Evolutionary conservation across 208 protist species (phyloP), one percentile per base, ranked within the genome.

Genomic region (Leishmania guyanensis): DNA sequence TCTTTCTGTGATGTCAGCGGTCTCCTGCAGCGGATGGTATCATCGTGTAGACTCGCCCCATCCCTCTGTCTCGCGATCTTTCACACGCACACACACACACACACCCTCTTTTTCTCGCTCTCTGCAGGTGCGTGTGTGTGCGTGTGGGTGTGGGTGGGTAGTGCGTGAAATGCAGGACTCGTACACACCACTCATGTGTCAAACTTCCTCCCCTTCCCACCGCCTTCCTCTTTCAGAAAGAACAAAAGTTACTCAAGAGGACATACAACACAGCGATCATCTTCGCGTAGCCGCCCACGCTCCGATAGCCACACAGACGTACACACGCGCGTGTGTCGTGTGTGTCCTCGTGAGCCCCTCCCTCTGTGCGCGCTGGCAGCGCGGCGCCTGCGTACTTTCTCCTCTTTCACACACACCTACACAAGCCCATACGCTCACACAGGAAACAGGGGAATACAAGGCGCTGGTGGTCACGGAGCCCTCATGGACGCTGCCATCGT

Each of bases 401-500:
- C 43, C 2, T 5, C 20, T 0, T 17, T 29, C 43, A 72, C 71
- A 62, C 43, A 26, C 20, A 60, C 50, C 17, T 60, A 43, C 43
- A 75, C 71, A 62, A 39, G 36, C 1, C 36, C 36, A 39, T 39
- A 39, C 36, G 36, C 71, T 43, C 48, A n/a, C 33, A 54, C 50
- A 22, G 26, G 10, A 56, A 20, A 43, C 16, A 46, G 17, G 17
- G 43, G 43, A 0, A 43, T 46, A 16, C 43, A 29, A 73, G n/a
- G 43, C 43, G 43, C 43, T 16, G 17, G 9, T 9, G 20, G 48
- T 29, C 46, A 54, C 36, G 69, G 22, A 74, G n/a, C 53, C 20
- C 20, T 56, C n/a, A 78, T 80, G 80, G 65, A 84, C 6, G 46
- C 46, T 46, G 53, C 81, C n/a, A 78, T 84, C 46, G 36, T 10